phyloP scores from a whole-genome alignment of 805 yeast genomes.

The Lachancea nothofagi region DNA sequence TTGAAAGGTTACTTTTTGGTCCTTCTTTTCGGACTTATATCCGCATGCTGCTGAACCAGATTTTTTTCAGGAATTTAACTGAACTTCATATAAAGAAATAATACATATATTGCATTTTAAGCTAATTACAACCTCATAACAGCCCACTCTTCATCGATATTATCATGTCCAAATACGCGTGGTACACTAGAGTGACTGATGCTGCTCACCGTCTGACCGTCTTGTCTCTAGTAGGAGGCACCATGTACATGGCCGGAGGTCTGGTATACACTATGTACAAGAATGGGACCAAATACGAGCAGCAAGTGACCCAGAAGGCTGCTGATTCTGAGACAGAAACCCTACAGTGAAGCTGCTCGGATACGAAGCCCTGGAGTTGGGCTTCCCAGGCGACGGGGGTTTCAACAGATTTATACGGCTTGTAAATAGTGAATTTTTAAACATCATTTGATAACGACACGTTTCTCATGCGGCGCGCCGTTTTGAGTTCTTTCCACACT shows the following conservation, averaged over 20 bases:
- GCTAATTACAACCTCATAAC: too few relatives aligned
- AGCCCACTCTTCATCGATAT: not conserved
- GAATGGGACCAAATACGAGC: conserved; percentile 48
- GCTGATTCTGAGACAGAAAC: conserved; percentile 5
- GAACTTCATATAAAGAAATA: not conserved
- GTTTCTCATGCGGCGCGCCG: not conserved
- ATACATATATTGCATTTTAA: too few relatives aligned
- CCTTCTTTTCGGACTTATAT: not conserved
- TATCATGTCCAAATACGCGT: conserved; percentile 51
- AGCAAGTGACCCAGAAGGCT: conserved; percentile 33
- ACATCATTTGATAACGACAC: too few relatives aligned
- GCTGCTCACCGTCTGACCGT: conserved; percentile 69
- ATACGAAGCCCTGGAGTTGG: not conserved
- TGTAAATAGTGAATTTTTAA: conserved; percentile 2
- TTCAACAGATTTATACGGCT: not conserved
- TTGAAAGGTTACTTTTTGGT: not conserved
- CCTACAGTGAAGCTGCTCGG: not conserved
- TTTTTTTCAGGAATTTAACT: too few relatives aligned
- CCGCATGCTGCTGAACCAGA: too few relatives aligned
- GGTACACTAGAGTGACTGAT: conserved; percentile 73
- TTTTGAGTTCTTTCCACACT: not conserved
- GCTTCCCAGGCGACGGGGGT: not conserved
- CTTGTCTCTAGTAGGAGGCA: conserved; percentile 55
- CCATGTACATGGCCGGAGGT: conserved; percentile 47
- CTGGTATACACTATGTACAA: conserved; percentile 47